phyloP scores from a whole-genome alignment of 2,329 filamentous ascomycete genomes.

The Talaromyces sp. region DNA sequence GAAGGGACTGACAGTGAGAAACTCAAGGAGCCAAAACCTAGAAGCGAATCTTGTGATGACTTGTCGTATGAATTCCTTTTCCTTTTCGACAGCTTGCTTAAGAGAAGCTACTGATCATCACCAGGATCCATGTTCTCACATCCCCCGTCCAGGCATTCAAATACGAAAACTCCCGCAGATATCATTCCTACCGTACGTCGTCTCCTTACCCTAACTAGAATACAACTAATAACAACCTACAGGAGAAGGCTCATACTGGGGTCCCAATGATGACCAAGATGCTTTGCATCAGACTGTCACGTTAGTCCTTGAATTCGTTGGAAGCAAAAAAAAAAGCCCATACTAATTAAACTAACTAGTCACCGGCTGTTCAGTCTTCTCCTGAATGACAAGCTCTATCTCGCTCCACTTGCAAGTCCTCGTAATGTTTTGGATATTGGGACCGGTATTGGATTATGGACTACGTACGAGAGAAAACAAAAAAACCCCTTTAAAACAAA shows the following conservation, averaged over 20 bases:
- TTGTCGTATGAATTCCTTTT: not conserved
- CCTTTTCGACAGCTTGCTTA: not conserved
- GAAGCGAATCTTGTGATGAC: not conserved
- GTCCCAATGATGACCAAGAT: conserved; percentile 23
- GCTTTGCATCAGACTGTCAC: conserved; percentile 18
- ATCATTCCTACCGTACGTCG: conserved; percentile 18
- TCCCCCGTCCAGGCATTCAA: conserved; percentile 23
- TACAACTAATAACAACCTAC: not conserved
- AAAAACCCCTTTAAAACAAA: not conserved
- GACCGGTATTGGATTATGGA: conserved; percentile 29
- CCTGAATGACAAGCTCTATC: conserved; percentile 20
- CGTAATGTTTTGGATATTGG: conserved; percentile 26
- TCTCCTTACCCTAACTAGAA: not conserved
- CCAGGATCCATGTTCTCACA: conserved; percentile 17
- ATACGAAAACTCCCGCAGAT: conserved; percentile 30
- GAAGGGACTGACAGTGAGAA: not conserved
- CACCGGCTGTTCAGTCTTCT: conserved; percentile 23
- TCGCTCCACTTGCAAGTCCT: conserved; percentile 24
- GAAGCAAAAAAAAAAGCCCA: not conserved
- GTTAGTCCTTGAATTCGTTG: conserved; percentile 9
- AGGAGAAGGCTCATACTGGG: conserved; percentile 24
- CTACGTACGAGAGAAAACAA: conserved; percentile 16
- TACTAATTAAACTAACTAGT: conserved; percentile 2
- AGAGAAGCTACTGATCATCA: not conserved
- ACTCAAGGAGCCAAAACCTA: not conserved